Base-by-base conservation (phyloP, 2,329 filamentous ascomycete genomes). In the Fusarium clavum region DNA sequence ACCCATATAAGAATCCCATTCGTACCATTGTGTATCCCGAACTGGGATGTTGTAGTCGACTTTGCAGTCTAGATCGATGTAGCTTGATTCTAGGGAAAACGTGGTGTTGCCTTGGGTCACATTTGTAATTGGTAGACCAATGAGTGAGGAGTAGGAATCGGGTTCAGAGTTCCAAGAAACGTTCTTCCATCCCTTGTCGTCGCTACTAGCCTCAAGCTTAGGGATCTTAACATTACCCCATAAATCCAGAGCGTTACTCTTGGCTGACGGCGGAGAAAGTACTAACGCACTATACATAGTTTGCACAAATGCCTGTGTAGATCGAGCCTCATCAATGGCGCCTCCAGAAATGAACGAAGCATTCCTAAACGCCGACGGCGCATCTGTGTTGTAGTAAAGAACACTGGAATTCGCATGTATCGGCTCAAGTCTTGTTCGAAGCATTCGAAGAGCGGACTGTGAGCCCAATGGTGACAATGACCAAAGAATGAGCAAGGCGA, bases 171-270 rank as follows among this genome's bases (percentile, higher is more conserved):
- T n/a, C 34, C 34, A 38, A n/a, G 34, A 38, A 38, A n/a, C 10
- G 18, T 38, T 38, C 34, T 38, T 38, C 34, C 34, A 38, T n/a
- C 34, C 34, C 34, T 38, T n/a, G 18, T n/a, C 34, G 18, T 38
- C 34, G 18, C 9, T 30, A 10, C 30, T 27, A 22, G 8, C 43
- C 34, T 43, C 30, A 3, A 67, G 45, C 9, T 61, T 44, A 6
- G 60, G 67, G 8, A 70, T 61, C 22, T 61, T 67, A 24, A 61
- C 45, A 18, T 67, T 64, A 14, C 64, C 48, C 59, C 55, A 70
- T 8, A 61, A 13, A 20, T 67, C 59, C 56, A 67, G 61, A 2
- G 44, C 16, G 16, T 49, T 40, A 6, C 13, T 16, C 22, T 58
- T 52, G 8, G 41, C 40, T 12, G 43, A 27, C 14, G 41, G 10